These are phyloP conservation scores for Filobasidium floriforme DNA, from an alignment of 768 basidiomycete genomes.

Conservation along the genomic window DNA sequence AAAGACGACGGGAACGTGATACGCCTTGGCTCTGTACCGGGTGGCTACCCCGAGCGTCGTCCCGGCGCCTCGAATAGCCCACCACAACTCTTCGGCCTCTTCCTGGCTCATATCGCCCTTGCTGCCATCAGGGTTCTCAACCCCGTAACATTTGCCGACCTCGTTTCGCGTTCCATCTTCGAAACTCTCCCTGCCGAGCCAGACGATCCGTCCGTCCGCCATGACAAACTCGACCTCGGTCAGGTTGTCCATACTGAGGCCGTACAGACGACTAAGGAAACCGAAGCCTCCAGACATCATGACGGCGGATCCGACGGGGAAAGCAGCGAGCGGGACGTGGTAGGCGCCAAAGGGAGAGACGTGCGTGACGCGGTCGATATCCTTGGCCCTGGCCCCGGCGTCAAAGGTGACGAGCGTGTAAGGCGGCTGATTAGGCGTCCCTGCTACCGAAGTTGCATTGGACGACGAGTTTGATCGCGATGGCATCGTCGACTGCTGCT, in stretches of 20 bases:
- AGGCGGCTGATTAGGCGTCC: conserved; percentile 50
- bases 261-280: conserved; percentile 71
- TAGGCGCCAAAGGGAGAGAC: conserved; percentile 43
- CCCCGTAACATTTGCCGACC: conserved; percentile 47
- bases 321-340: conserved; percentile 44
- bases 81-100: conserved; percentile 38
- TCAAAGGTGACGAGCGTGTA: conserved; percentile 69
- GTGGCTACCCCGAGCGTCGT: conserved; percentile 75
- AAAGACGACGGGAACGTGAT: conserved; percentile 79
- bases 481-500: no score
- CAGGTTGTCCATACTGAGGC: conserved; percentile 79
- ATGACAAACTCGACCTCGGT: conserved; percentile 88
- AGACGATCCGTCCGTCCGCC: conserved; percentile 77
- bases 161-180: conserved; percentile 56
- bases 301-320: conserved; percentile 46
- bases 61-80: conserved; percentile 53
- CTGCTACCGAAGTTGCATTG: conserved; percentile 47
- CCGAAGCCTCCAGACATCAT: conserved; percentile 68
- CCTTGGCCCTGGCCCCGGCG: conserved; percentile 74
- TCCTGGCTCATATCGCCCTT: conserved; percentile 31
- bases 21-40: conserved; percentile 82
- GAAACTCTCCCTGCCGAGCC: conserved; percentile 45
- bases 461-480: not conserved
- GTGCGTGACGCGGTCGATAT: conserved; percentile 69
- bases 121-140: conserved; percentile 20